Evolutionary conservation across 2,329 filamentous ascomycete species (phyloP).

Genomic region (Graphilbum sp.): DNA sequence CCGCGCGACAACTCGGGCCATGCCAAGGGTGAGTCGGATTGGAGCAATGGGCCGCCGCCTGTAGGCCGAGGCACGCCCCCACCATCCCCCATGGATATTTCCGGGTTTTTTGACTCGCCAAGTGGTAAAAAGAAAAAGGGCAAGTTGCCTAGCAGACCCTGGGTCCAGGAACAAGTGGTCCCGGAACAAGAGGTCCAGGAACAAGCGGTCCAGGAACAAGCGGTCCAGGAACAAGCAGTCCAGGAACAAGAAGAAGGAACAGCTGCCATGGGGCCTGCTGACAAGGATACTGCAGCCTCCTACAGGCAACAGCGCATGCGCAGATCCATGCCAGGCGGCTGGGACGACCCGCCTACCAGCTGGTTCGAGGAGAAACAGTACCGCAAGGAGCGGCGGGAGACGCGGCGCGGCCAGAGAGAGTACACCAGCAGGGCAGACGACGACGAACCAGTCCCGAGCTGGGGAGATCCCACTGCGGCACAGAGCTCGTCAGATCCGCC

Average conservation of each 20-base stretch:
- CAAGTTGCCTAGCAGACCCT: not conserved
- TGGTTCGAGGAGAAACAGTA: not conserved
- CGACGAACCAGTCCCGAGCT: constrained; percentile 1
- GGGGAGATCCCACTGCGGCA: constrained; percentile 8
- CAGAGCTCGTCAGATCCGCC: constrained; percentile 7
- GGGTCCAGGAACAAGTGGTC: too few relatives aligned
- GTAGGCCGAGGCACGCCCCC: not conserved
- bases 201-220: too few relatives aligned
- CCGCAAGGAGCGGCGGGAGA: not conserved
- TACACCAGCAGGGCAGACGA: not conserved
- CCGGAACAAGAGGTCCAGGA: too few relatives aligned
- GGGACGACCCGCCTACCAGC: not conserved
- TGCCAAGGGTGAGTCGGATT: not conserved
- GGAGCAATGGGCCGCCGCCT: not conserved
- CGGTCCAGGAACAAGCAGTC: too few relatives aligned
- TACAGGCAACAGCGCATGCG: not conserved
- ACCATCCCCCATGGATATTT: not conserved
- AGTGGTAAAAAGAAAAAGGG: not conserved
- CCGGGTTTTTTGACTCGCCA: not conserved
- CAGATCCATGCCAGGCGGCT: constrained; percentile 4
- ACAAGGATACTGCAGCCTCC: not conserved
- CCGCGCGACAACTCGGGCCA: too few relatives aligned
- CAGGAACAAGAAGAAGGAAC: not conserved
- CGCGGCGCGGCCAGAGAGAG: not conserved
- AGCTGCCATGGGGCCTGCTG: not conserved